Base-by-base conservation (phyloP, 805 yeast genomes). In the Cyberlindnera euphorbiae region DNA sequence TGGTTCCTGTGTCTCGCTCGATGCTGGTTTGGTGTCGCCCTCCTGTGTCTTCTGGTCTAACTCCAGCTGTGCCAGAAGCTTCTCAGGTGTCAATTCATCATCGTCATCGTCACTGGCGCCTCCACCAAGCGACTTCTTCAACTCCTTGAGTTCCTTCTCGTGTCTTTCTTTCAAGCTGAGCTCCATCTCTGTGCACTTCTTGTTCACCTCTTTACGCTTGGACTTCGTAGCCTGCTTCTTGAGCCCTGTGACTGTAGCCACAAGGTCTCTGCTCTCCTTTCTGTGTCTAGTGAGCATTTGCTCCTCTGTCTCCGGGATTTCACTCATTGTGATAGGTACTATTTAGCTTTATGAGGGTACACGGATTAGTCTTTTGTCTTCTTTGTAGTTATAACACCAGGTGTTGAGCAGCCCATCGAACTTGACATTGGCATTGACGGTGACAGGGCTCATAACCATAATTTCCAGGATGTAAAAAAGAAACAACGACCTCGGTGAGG, bases 191-290 rank as follows among this genome's bases (percentile, higher is more conserved):
- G 66, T 66, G 47, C 89, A 79, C 50, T 75, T 74, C 35, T 66
- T 66, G 45, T 68, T 58, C 8, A 86, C 79, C 42, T 75, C 77
- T 56, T 82, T 83, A 48, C 82, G 73, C 33, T 79, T 83, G 32
- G 87, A 80, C 53, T 86, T 84, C 13, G 86, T 77, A 3, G 90
- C 89, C 58, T 81, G 90, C 50, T 85, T 85, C 62, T 82, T 85
- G 69, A 88, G 60, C 2, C 83, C 81, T 3, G 95, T 86, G 21
- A 77, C 66, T 21, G 73, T 70, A 8, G 83, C 81, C 15, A 73
- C 66, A 41, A 86, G 63, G 39, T 86, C 88, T 44, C 77, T 71
- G 37, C 57, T 59, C 56, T 87, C 94, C 51, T 78, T 79, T 47
- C 75, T 68, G 47, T 88, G 96, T 43, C 82, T 69, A 0, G 75